Evolutionary conservation across 2,329 filamentous ascomycete genomes (phyloP), one percentile per base, ranked within the genome.

Genomic region (Cercospora zeina): DNA sequence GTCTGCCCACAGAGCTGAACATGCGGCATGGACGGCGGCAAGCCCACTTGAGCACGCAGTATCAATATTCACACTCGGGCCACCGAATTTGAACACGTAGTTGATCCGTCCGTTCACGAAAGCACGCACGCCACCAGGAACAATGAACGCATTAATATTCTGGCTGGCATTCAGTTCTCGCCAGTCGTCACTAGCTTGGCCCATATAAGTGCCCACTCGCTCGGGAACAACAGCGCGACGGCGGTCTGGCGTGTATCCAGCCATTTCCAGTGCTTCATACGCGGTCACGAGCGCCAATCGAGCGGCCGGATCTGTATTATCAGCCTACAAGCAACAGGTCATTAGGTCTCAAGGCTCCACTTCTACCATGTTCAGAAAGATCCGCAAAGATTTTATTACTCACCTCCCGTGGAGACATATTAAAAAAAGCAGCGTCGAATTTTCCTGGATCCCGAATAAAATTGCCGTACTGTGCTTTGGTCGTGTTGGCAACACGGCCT

Each of bases 391-490:
- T 27, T 27, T 27, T 27, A 27, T 27, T 39, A 31, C 34, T n/a
- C 2, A 61, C 64, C 24, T 73, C 70, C 1, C 62, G 42, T 3
- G 71, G 73, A 5, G 69, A 72, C 64, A 79, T 77, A 37, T 76
- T 73, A 67, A 79, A 79, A 54, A 79, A 75, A 0, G 64, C 64
- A 3, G 71, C 55, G 63, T 79, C 77, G 60, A 79, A 79, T 0
- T 68, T 21, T 0, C 73, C 76, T 0, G 77, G 74, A 14, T 58
- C 45, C 2, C 72, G 45, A 11, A 78, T 67, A 45, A 75, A 79
- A 54, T 70, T 74, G 2, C 77, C 76, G 49, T 14, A 59, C 19
- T 16, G 39, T 8, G 39, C 13, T 8, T 8, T 14, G 7, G 11
- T 16, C 13, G 14, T 45, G 19, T 45, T 45, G 7, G 13, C 13